Conservation (phyloP, 2,329 filamentous ascomycete species). For the Phaeoacremonium minimum region DNA sequence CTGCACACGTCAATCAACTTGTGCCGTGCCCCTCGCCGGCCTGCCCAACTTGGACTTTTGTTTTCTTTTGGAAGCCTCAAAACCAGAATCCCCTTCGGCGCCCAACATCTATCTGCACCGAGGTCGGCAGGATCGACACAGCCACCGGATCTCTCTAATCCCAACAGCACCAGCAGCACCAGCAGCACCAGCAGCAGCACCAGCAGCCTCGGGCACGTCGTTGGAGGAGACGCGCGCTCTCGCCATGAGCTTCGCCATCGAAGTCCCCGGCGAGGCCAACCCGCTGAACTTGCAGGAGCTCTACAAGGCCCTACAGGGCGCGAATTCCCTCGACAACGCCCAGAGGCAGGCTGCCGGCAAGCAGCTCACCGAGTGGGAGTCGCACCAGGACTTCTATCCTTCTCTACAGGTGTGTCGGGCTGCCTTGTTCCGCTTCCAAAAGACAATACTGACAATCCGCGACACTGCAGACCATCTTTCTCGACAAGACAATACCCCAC, state of each 20-base stretch:
- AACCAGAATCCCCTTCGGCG: too few species aligned
- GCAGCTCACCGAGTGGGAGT: conserved; percentile 71
- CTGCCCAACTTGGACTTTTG: too few species aligned
- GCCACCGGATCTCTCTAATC: too few species aligned
- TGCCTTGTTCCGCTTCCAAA: background rate
- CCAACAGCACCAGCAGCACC: too few species aligned
- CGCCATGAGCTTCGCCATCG: conserved; percentile 73
- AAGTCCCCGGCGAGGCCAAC: conserved; percentile 77
- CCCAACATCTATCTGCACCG: too few species aligned
- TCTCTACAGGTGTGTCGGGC: conserved; percentile 56
- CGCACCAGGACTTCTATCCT: conserved; percentile 60
- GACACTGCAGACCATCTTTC: conserved; percentile 63
- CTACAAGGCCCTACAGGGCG: conserved; percentile 58
- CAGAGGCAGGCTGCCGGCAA: conserved; percentile 65
- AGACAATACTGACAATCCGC: background rate
- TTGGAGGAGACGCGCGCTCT: too few species aligned
- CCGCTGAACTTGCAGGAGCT: conserved; percentile 62
- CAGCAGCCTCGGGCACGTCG: too few species aligned
- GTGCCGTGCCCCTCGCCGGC: too few species aligned
- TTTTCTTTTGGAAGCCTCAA: too few species aligned
- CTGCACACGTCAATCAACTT: too few species aligned
- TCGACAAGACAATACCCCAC: conserved; percentile 71
- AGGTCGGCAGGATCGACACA: too few species aligned
- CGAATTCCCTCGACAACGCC: conserved; percentile 56
- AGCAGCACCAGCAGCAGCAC: too few species aligned